A percentile compares a stretch with the other conserved stretches of the same genome.
These are phyloP conservation scores for Amauroascus niger DNA, from an alignment of 2,329 filamentous ascomycete genomes.

Conservation along the genomic window DNA sequence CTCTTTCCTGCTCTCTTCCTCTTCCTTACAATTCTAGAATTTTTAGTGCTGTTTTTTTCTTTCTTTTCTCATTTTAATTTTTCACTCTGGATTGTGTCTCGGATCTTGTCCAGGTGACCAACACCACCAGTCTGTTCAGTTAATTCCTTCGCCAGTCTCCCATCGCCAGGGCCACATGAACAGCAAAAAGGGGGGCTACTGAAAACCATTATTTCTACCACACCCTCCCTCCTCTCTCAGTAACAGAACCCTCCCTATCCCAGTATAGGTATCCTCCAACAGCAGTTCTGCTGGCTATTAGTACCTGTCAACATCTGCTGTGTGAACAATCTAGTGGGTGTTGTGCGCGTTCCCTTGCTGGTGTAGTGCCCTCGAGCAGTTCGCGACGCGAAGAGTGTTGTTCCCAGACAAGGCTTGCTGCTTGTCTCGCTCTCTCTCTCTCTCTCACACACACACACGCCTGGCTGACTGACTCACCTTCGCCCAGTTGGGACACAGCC, in stretches of 20 bases:
- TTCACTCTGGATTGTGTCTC: not conserved
- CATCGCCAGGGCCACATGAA: conserved; percentile 6
- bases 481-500: conserved; percentile 5
- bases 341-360: not conserved
- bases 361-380: not conserved
- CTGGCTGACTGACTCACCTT: no score
- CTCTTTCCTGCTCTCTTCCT: not conserved
- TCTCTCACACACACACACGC: no score
- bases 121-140: not conserved
- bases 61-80: not conserved
- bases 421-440: not conserved
- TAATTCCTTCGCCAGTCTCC: no score
- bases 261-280: conserved; percentile 2
- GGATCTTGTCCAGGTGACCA: conserved; percentile 4
- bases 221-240: not conserved
- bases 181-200: conserved; percentile 2
- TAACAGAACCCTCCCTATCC: not conserved
- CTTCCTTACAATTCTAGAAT: not conserved
- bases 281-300: not conserved
- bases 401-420: not conserved
- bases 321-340: not conserved
- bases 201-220: not conserved
- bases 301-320: not conserved
- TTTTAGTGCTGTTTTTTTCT: not conserved
- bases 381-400: not conserved